phyloP scores from a whole-genome alignment of 192 early-diverging fungal genomes.

The Coemansia reversa region DNA sequence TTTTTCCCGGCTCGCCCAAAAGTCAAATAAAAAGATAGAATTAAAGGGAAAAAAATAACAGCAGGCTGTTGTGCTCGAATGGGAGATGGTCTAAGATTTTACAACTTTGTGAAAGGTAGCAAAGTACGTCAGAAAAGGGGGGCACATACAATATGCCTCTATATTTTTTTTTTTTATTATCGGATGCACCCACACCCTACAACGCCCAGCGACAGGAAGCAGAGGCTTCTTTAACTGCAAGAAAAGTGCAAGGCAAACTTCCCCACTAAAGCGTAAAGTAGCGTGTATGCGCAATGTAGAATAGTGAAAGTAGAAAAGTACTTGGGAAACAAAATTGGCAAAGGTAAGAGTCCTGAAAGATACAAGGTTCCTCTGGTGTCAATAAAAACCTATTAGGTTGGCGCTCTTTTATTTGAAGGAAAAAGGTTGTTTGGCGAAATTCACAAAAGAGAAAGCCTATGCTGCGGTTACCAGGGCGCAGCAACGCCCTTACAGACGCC shows the following conservation, averaged over 20 bases:
- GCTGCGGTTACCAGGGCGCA: too few species aligned
- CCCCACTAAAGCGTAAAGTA: background rate
- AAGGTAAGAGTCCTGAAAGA: background rate
- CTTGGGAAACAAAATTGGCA: background rate
- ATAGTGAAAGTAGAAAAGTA: conserved; percentile 4
- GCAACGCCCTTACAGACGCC: too few species aligned
- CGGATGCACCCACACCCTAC: background rate
- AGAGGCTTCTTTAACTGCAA: background rate
- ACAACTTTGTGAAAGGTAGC: background rate
- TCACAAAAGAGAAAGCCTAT: too few species aligned
- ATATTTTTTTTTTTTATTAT: conserved; percentile 1
- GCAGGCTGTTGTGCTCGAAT: background rate
- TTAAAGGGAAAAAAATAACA: background rate
- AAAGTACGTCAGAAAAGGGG: background rate
- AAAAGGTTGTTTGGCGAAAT: too few species aligned
- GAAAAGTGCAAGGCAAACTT: background rate
- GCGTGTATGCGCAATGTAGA: background rate
- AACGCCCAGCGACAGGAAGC: background rate
- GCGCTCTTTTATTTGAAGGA: too few species aligned
- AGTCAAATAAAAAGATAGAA: background rate
- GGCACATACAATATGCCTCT: background rate
- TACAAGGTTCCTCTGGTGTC: too few species aligned
- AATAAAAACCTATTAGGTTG: too few species aligned
- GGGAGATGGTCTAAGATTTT: background rate
- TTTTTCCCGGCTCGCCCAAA: background rate